phyloP scores from a whole-genome alignment of 2,329 filamentous ascomycete species.

The Rutstroemia sp. region DNA sequence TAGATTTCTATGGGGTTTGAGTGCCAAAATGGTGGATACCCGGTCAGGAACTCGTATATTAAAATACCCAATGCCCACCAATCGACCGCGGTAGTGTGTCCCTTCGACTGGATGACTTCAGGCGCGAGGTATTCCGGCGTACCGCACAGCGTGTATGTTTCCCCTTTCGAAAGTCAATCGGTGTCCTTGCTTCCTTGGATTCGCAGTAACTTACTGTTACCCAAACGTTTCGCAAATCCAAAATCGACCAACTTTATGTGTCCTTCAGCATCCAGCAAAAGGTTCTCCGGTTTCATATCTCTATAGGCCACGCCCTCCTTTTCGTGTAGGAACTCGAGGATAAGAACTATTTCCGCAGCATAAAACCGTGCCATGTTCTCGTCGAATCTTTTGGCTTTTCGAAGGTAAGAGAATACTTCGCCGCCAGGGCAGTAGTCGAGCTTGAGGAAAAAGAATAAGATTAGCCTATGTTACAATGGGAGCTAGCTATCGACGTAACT shows the following conservation, averaged over 20 bases:
- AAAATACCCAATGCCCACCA: conserved; percentile 85
- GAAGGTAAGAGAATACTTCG: conserved; percentile 77
- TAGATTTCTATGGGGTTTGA: conserved; percentile 84
- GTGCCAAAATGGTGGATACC: conserved; percentile 82
- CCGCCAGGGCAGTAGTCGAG: conserved; percentile 78
- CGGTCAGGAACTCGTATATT: conserved; percentile 78
- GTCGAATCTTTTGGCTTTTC: conserved; percentile 71
- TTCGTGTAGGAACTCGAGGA: conserved; percentile 75
- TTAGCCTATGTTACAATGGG: not conserved
- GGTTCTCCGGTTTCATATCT: conserved; percentile 77
- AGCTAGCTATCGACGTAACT: not conserved
- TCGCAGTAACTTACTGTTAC: conserved; percentile 38
- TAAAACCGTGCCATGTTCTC: conserved; percentile 75
- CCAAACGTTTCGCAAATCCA: conserved; percentile 75
- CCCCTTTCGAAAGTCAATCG: conserved; percentile 11
- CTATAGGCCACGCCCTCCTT: conserved; percentile 72
- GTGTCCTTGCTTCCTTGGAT: not conserved
- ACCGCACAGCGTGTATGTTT: conserved; percentile 69
- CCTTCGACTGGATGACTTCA: conserved; percentile 78
- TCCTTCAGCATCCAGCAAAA: conserved; percentile 68
- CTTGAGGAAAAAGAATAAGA: not conserved
- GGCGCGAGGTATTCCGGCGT: conserved; percentile 80
- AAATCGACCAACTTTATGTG: conserved; percentile 82
- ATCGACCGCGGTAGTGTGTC: conserved; percentile 68
- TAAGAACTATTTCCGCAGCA: conserved; percentile 74